Percentiles rank a stretch among this genome's conserved stretches.
Conservation (phyloP, 768 basidiomycete species). For the Podaxis sp. region DNA sequence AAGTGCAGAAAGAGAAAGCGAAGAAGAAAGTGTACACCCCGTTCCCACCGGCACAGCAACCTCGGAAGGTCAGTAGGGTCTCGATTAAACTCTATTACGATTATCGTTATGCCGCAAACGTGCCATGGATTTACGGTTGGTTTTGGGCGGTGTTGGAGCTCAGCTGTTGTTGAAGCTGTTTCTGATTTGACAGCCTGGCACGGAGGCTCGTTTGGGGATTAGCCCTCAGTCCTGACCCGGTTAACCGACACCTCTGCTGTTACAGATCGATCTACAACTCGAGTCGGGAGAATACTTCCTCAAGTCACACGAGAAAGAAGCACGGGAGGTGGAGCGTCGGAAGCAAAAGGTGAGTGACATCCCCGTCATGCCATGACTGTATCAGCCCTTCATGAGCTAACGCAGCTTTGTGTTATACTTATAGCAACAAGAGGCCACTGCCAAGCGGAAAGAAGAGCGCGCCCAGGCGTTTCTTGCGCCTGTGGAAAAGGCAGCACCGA, state of each 20-base stretch:
- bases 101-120: background rate
- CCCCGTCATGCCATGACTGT: background rate
- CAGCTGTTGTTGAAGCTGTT: background rate
- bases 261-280: constrained; percentile 84
- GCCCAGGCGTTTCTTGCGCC: constrained; percentile 89
- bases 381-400: background rate
- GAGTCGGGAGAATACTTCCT: constrained; percentile 99
- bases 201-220: background rate
- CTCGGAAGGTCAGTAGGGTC: constrained; percentile 66
- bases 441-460: constrained; percentile 70
- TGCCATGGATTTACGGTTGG: background rate
- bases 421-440: constrained; percentile 77
- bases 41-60: constrained; percentile 92
- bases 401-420: constrained; percentile 4
- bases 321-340: constrained; percentile 62
- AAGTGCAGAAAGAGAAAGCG: constrained; percentile 37
- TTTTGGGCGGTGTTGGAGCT: background rate
- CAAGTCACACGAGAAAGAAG: constrained; percentile 83
- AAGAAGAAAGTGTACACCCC: constrained; percentile 96
- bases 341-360: constrained; percentile 62
- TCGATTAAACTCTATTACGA: background rate
- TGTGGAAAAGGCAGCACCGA: constrained; percentile 65
- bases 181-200: background rate
- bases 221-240: too few species aligned
- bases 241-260: background rate